phyloP scores from a whole-genome alignment of 495 filamentous ascomycete genomes.

The Echria macrotheca region DNA sequence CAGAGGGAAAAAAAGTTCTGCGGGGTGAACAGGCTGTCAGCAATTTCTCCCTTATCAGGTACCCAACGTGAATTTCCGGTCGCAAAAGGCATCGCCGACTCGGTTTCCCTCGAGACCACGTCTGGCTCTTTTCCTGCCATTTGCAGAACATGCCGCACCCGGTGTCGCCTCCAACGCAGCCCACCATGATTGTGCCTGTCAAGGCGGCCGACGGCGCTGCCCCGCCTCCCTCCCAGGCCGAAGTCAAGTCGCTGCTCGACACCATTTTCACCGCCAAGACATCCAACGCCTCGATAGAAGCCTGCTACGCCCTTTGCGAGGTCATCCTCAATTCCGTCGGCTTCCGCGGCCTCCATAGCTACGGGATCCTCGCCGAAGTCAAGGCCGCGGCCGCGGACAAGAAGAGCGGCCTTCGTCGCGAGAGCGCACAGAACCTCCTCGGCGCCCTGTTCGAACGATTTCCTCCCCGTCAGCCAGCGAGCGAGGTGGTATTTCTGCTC shows the following conservation, averaged over 20 bases:
- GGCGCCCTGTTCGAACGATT: slow-evolving; percentile 90
- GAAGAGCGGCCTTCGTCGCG: slow-evolving; percentile 80
- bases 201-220: slow-evolving; percentile 31
- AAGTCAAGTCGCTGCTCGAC: slow-evolving; percentile 66
- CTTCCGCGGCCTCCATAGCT: slow-evolving; percentile 63
- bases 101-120: slow-evolving; percentile 13
- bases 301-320: slow-evolving; percentile 75
- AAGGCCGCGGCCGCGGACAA: slow-evolving; percentile 90
- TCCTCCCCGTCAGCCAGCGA: slow-evolving; percentile 67
- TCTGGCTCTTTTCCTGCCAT: neutral
- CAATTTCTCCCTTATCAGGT: slow-evolving; percentile 6
- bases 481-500: slow-evolving; percentile 73
- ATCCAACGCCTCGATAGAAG: slow-evolving; percentile 82
- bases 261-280: slow-evolving; percentile 74
- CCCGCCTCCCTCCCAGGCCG: slow-evolving; percentile 61
- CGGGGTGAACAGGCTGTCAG: slow-evolving; percentile 7
- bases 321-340: slow-evolving; percentile 73
- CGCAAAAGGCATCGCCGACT: slow-evolving; percentile 15
- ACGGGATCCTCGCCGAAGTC: slow-evolving; percentile 65
- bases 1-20: slow-evolving; percentile 7
- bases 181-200: slow-evolving; percentile 29
- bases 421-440: slow-evolving; percentile 91
- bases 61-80: slow-evolving; percentile 1
- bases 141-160: slow-evolving; percentile 20
- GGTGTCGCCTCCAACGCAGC: slow-evolving; percentile 15